Base-by-base conservation (phyloP, 1,284 basidiomycete species). In the Boletus albobrunnescens region DNA sequence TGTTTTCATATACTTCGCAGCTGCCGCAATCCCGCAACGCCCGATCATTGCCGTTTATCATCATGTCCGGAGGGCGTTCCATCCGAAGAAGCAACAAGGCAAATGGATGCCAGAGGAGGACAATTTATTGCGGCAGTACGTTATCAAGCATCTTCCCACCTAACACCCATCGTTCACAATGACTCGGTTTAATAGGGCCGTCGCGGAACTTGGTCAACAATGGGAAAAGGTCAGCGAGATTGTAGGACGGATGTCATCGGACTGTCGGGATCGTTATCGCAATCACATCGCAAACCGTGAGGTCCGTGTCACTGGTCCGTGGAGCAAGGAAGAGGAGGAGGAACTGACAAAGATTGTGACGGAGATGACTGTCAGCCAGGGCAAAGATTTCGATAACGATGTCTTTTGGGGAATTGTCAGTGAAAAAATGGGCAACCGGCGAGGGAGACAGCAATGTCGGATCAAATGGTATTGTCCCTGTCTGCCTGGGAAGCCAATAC, bases 11-110 rank as follows among this genome's bases (percentile, higher is more conserved):
- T 45, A 24, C 45, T 44, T 33, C 44, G 14, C 52, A 90, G 87
- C 87, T 33, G 60, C 73, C 38, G 77, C 84, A 16, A 70, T 92
- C 32, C 80, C 84, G 39, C 73, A 81, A 51, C 81, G 90, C 10
- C 86, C 87, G 3, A 79, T 92, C 48, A 81, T 84, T 37, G 82
- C 87, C 19, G 82, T 92, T 5, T 92, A 91, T 61, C 87, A 91
- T 57, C 79, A 89, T 60, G 77, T 91, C 40, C 78, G 83, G 39
- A 71, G 90, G 47, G 69, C 70, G 5, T 78, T 79, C 51, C 82
- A 91, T 60, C 86, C 87, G 3, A 63, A 81, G 48, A 77, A 77
- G 41, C 73, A 74, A 46, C 79, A 82, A 61, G 89, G 89, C 0
- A 75, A 76, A 51, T 93, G 89, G 90, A 72, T 71, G 39, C 57